Base-by-base conservation (phyloP, 768 basidiomycete genomes). In the Lepiota venenata region DNA sequence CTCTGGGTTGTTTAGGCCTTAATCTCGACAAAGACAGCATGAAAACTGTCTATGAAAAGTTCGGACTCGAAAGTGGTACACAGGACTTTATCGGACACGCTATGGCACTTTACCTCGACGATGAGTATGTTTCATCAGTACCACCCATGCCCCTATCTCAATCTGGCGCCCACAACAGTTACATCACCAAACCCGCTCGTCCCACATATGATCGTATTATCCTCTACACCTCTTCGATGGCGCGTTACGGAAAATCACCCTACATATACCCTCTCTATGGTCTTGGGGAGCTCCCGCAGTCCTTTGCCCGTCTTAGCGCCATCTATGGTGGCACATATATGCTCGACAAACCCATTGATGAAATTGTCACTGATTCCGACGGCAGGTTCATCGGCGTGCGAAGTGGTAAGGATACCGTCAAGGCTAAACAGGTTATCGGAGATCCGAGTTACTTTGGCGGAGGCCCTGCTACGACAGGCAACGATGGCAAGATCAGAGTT, bases 291-390 rank as follows among this genome's bases (percentile, higher is more conserved):
- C 90, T 99, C 47, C 97, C 97, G 9, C 97, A 99, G 68, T 92
- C 97, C 2, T 99, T 99, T 66, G 97, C 97, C 7, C 93, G 97
- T 63, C 84, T 99, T 51, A 93, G 91, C 58, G 97, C 97, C 60
- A 98, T 99, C 68, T 98, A 99, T 66, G 97, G 97, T 38, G 97
- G 97, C 39, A 99, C 97, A 11, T 99, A 99, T 77, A 99, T 99
- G 97, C 87, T 99, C 54, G 94, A 98, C 78, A 99, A 99, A 74
- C 78, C 77, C 43, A 88, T 97, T 63, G 86, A 96, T 56, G 83
- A 89, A 66, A 93, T 98, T 61, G 87, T 97, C 51, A 92, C 87
- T 41, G 91, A 89, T 68, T 69, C 74, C 11, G 80, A 85, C 56
- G 97, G 97, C 62, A 91, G 88, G 67, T 98, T 99, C 61, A 80